Percentiles rank a stretch among this genome's conserved stretches.
Conservation (phyloP, 2,329 filamentous ascomycete genomes). For the Fusarium concolor region DNA sequence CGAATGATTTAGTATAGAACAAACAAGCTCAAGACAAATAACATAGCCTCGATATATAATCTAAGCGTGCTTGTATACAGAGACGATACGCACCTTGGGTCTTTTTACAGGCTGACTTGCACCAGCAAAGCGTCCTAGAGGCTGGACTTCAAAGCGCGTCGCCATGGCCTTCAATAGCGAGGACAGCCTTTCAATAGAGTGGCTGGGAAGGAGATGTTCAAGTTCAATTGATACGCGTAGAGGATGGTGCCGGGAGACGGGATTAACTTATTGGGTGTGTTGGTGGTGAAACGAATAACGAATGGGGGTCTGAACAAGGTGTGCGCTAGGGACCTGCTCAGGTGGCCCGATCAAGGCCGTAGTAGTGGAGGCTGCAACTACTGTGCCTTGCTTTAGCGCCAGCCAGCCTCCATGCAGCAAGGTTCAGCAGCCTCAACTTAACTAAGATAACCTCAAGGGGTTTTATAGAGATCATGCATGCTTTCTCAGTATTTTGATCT, state of each 20-base stretch:
- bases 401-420: not conserved
- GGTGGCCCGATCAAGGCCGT: slow-evolving; percentile 7
- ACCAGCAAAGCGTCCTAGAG: slow-evolving; percentile 75
- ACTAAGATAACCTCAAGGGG: not conserved
- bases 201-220: not conserved
- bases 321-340: not conserved
- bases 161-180: slow-evolving; percentile 40
- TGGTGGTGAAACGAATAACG: not conserved
- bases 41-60: not conserved
- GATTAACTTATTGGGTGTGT: not conserved
- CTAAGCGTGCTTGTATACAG: not conserved
- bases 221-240: not conserved
- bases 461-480: no score
- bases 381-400: slow-evolving; percentile 4
- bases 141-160: slow-evolving; percentile 72
- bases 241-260: not conserved
- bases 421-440: no score
- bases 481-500: no score
- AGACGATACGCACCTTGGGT: slow-evolving; percentile 68
- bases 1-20: not conserved
- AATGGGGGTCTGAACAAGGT: slow-evolving; percentile 1
- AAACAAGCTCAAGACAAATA: not conserved
- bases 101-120: slow-evolving; percentile 77
- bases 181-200: not conserved
- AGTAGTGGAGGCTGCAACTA: not conserved